Evolutionary conservation across 768 basidiomycete species (phyloP), one percentile per base, ranked within the genome.

Genomic region (Amanita rubescens): DNA sequence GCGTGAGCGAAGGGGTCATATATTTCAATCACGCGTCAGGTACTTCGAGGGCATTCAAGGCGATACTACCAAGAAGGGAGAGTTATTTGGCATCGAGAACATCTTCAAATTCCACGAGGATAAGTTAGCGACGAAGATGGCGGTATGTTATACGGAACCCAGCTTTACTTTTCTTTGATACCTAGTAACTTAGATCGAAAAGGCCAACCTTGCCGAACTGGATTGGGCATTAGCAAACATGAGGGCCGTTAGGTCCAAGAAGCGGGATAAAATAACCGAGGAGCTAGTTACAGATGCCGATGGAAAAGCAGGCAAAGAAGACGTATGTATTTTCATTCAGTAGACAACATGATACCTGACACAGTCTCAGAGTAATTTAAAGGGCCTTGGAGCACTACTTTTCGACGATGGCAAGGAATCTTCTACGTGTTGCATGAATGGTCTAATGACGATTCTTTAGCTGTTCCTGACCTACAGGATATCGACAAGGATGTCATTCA

Each of bases 31-130:
- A 5, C 45, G 5, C 25, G 35, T 12, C 47, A 88, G 89, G 52
- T 87, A 89, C 57, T 94, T 91, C 59, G 73, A 86, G 25, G 91
- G 90, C 12, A 78, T 94, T 0, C 88, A 93, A 63, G 89, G 87
- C 8, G 86, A 90, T 61, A 83, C 75, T 49, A 68, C 65, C 1
- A 81, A 81, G 61, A 82, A 84, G 60, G 92, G 90, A 27, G 91
- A 94, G 61, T 75, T 94, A 2, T 94, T 90, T 59, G 92, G 92
- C 3, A 72, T 87, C 44, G 81, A 84, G 62, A 94, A 94, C 59
- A 89, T 94, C 33, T 93, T 94, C 69, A 80, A 74, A 58, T 71
- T 93, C 25, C 82, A 88, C 56, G 87, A 89, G 61, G 72, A 75
- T 55, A 81, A 75, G 14, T 70, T 85, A 8, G 78, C 85, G 34